phyloP scores from a whole-genome alignment of 2,329 filamentous ascomycete species.

The Monilinia polystroma region DNA sequence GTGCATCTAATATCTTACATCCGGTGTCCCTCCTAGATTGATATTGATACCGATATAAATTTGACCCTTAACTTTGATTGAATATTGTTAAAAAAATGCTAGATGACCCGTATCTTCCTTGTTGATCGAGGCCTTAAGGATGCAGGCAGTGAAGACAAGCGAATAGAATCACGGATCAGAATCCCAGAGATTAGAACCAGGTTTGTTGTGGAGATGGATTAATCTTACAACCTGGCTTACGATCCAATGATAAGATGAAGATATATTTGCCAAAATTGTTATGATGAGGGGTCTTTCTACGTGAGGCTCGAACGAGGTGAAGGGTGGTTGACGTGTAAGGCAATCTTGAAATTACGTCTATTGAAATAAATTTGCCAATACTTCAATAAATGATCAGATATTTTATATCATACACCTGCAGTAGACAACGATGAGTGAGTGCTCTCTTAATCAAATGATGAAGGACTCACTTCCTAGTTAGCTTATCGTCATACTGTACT shows the following conservation, averaged over 20 bases:
- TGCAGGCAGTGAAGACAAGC: slow-evolving; percentile 11
- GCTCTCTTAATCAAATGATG: no score
- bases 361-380: neutral
- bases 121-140: slow-evolving; percentile 1
- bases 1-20: neutral
- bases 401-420: neutral
- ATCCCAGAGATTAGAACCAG: slow-evolving; percentile 1
- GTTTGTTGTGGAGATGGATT: slow-evolving; percentile 17
- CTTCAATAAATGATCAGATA: neutral
- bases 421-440: neutral
- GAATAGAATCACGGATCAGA: slow-evolving; percentile 10
- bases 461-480: no score
- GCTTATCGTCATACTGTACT: neutral
- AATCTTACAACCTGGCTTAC: slow-evolving; percentile 2
- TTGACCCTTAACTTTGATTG: neutral
- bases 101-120: neutral
- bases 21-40: neutral
- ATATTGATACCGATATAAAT: neutral
- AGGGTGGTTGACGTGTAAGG: neutral
- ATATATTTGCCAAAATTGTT: slow-evolving; percentile 14
- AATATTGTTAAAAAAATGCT: neutral
- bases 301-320: neutral
- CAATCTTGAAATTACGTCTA: neutral
- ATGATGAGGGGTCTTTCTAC: neutral
- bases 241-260: slow-evolving; percentile 16